phyloP scores from a whole-genome alignment of 495 filamentous ascomycete genomes.

The Talaromyces borbonicus region DNA sequence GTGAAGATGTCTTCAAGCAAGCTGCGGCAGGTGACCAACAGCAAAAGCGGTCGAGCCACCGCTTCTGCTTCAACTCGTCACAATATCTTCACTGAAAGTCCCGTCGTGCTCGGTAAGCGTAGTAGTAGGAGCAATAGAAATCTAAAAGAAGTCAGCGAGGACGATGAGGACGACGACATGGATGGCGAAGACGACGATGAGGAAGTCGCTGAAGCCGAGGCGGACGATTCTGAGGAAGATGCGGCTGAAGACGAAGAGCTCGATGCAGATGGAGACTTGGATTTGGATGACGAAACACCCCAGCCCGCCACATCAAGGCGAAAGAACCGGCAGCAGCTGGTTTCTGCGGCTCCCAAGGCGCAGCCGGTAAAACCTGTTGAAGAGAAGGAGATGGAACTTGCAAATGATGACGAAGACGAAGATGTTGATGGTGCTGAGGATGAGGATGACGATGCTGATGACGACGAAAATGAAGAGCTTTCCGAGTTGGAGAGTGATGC shows the following conservation, averaged over 20 bases:
- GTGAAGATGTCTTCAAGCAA: constrained; percentile 79
- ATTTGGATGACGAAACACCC: constrained; percentile 45
- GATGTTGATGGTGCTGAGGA: too few species aligned
- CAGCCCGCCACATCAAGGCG: constrained; percentile 28
- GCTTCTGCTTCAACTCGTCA: constrained; percentile 19
- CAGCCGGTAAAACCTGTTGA: constrained; percentile 43
- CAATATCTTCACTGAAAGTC: constrained; percentile 42
- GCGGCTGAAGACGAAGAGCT: constrained; percentile 49
- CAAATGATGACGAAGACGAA: too few species aligned
- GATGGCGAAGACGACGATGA: constrained; percentile 36
- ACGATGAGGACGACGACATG: constrained; percentile 37
- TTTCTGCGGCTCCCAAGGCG: constrained; percentile 21
- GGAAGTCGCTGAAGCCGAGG: constrained; percentile 51
- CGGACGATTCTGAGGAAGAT: constrained; percentile 45
- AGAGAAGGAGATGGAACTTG: constrained; percentile 50
- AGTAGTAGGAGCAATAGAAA: constrained; percentile 56
- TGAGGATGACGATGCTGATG: too few species aligned
- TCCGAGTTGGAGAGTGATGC: constrained; percentile 41
- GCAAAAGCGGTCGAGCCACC: constrained; percentile 19
- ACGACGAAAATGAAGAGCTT: constrained; percentile 38
- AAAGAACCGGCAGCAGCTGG: constrained; percentile 16
- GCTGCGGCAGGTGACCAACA: constrained; percentile 63
- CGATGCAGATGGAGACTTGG: constrained; percentile 45
- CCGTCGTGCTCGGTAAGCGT: constrained; percentile 53
- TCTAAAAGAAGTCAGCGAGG: constrained; percentile 55